Evolutionary conservation across 2,329 filamentous ascomycete species (phyloP), one percentile per base, ranked within the genome.

Genomic region (Aspergillus fijiensis): DNA sequence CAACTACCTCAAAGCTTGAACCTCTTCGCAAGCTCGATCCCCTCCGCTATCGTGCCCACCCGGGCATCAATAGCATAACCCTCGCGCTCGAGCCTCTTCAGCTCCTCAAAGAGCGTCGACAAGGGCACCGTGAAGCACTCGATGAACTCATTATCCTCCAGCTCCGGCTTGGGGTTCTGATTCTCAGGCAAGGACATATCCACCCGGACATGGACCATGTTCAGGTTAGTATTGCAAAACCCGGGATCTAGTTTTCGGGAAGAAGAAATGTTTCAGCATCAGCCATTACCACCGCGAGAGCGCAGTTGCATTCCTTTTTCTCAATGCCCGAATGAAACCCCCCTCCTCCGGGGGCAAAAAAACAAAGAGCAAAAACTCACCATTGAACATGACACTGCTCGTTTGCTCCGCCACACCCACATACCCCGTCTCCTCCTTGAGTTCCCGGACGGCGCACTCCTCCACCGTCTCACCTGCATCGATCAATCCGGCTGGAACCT

Each of bases 101-200:
- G 87, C 70, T 89, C 86, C 0, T 81, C 81, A 79, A 88, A 92
- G 45, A 94, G 74, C 14, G 82, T 79, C 21, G 76, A 78, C 49
- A 94, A 71, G 5, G 87, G 87, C 7, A 91, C 81, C 9, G 84
- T 85, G 69, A 94, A 93, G 35, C 88, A 87, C 72, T 93, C 89
- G 69, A 94, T 93, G 71, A 92, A 93, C 76, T 94, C 90, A 63
- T 87, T 88, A 27, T 92, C 90, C 71, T 94, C 90, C 6, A 93
- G 80, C 70, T 89, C 79, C 0, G 90, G 87, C 72, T 87, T 81
- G 1, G 85, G 86, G 56, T 89, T 80, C 71, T 88, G 84, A 71
- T 94, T 94, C 67, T 87, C 87, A 0, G 88, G 83, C 1, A 86
- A 78, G 4, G 78, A 81, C 81, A 90, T 85, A 73, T 94, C 89